phyloP scores from a whole-genome alignment of 345 rosid species.

The Limnanthes douglasii region DNA sequence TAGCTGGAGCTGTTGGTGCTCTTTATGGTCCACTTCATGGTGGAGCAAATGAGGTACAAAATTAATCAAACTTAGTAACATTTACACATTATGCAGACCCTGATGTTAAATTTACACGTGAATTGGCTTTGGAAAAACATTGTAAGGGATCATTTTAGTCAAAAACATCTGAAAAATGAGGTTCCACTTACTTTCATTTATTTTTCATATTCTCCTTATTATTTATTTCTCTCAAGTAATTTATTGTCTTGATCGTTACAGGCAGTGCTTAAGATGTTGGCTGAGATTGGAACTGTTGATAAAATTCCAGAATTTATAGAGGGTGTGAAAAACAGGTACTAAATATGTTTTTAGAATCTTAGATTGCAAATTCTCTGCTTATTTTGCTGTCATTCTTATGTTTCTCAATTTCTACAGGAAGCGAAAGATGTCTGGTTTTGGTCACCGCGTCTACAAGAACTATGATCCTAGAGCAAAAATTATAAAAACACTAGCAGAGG shows the following conservation, averaged over 20 bases:
- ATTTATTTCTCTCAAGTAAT: conserved; percentile 1
- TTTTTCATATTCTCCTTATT: conserved; percentile 5
- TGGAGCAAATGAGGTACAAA: conserved; percentile 98
- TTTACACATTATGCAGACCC: too few species aligned
- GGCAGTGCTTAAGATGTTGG: conserved; percentile 99
- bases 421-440: conserved; percentile 99
- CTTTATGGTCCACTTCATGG: conserved; percentile 98
- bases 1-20: conserved; percentile 96
- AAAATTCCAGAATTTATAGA: conserved; percentile 89
- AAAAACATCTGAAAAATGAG: too few species aligned
- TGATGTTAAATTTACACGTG: too few species aligned
- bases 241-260: conserved; percentile 14
- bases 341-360: background rate
- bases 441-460: conserved; percentile 97
- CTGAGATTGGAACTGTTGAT: conserved; percentile 77
- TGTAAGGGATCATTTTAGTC: too few species aligned
- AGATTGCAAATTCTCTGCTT: background rate
- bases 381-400: background rate
- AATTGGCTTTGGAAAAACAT: too few species aligned
- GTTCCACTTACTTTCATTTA: background rate
- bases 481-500: conserved; percentile 82
- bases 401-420: conserved; percentile 27
- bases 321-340: conserved; percentile 87
- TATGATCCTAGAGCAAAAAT: conserved; percentile 96
- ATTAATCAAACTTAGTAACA: too few species aligned